Base-by-base conservation (phyloP, 805 yeast genomes). In the Pichia ethanolica region DNA sequence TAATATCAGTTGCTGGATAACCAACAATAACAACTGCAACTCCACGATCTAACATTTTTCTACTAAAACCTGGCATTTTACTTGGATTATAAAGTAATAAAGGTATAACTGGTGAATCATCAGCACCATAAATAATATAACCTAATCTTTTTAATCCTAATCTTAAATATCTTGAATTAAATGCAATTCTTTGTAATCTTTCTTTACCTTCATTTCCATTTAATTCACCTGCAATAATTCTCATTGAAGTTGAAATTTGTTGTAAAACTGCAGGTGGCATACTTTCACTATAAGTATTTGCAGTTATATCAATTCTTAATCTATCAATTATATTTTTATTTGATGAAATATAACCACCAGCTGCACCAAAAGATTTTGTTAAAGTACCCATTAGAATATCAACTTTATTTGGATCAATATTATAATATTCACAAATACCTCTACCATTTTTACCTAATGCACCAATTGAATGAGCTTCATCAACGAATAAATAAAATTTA, bases 391-490 rank as follows among this genome's bases (percentile, higher is more conserved):
- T 93, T 56, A 93, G 70, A 54, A 93, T 71, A 69, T 93, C 99
- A 50, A 93, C 73, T 41, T 79, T 79, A 11, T 70, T 64, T 39
- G 98, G 91, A 55, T 81, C 77, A 44, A 93, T 79, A 48, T 83
- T 84, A 66, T 86, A 93, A 69, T 88, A 87, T 62, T 93, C 98
- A 71, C 97, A 90, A 36, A 93, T 85, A 62, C 99, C 99, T 62
- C 86, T 82, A 42, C 99, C 99, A 46, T 70, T 70, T 41, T 95
- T 93, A 32, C 99, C 99, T 70, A 93, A 77, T n/a, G 99, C 99
- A 60, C 99, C 99, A 61, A 93, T 85, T 5, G 98, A 91, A 67
- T 93, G 99, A 11, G 99, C 99, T 68, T 93, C 99, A 66, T 93
- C 99, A 53, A 95, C 86, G 62, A 86, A 93, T 46, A 93, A 70